Base-by-base conservation (phyloP, 805 yeast genomes). In the Wickerhamomyces chaumierensis region DNA sequence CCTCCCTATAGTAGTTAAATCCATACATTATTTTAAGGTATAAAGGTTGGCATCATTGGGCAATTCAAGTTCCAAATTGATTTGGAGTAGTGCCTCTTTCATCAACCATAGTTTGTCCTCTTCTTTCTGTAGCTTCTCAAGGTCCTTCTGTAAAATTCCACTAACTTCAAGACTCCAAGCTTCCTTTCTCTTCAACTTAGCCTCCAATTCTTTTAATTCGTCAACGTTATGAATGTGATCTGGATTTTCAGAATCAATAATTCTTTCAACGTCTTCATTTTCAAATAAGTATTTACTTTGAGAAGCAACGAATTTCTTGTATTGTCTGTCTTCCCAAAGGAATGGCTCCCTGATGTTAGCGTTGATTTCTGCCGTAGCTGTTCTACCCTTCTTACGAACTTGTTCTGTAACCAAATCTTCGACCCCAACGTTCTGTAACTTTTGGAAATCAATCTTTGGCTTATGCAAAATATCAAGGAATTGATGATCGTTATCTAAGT, bases 81-180 rank as follows among this genome's bases (percentile, higher is more conserved):
- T 65, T 39, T 70, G 70, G 19, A 71, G 44, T 15, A 71, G 47
- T 11, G 60, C 40, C 42, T 71, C 75, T 39, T 66, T 71, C 6
- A 55, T 46, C 5, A 55, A 39, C 68, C 69, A 69, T 20, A 66
- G 18, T 5, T 21, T 42, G 28, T 57, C 50, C 29, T 73, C 55
- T 33, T 61, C 61, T 32, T 57, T 55, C 33, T 54, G 48, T 13
- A 60, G 40, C 1, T 55, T 44, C 1, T 38, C 36, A 25, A 69
- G 49, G 28, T 63, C 53, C 5, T 44, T 46, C 7, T 56, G 53
- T 19, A 67, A 57, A 7, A 67, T 39, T 39, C 61, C 53, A 39
- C 66, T 63, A 18, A 69, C 60, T 37, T 60, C 64, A 14, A 48
- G 39, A 2, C 64, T 61, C 42, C 74, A 68, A 18, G 59, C 48